Evolutionary conservation across 23 red algal species (phyloP), one percentile per base, ranked within the genome.

Genomic region (Agarophyton chilense): DNA sequence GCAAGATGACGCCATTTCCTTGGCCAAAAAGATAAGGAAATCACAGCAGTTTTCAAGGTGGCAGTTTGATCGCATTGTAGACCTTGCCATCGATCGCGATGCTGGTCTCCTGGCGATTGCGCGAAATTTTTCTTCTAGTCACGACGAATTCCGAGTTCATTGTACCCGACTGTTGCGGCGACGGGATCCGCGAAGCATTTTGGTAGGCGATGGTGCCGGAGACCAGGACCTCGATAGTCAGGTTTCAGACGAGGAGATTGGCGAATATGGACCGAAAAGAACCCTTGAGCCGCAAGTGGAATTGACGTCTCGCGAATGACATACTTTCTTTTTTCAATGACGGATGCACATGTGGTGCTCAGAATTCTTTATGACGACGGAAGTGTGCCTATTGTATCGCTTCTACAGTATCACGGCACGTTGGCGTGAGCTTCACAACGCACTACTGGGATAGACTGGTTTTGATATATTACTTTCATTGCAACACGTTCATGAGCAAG

Each of bases 31-130:
- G 70, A 76, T 88, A 8, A 61, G 83, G 24, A 88, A 88, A 14
- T 25, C 83, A 46, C 63, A 75, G 52, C 65, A 60, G 65, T 77
- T 88, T 42, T 88, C 83, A 10, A 76, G 83, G 68, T 87, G 78
- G 64, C 82, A 98, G 65, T 94, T 91, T 53, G 95, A 98, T 85
- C 83, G 95, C 29, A 67, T 98, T 19, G 73, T 98, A 16, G 95
- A 98, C 68, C 63, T 98, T 52, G 88, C 92, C 14, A 79, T 94
- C 13, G 95, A 98, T 62, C 80, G 87, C n/a, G 92, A 98, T 56
- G 38, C 82, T n/a, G 90, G 83, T 22, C 28, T 98, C 6, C 43
- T 91, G 55, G 80, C 90, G 46, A 79, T 98, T 32, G 61, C 89
- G 21, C 68, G 95, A 32, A 98, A 94, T 61, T 94, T 98, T 84